Evolutionary conservation across 805 yeast species (phyloP), one percentile per base, ranked within the genome.

Genomic region (Metschnikowia kunwiensis): DNA sequence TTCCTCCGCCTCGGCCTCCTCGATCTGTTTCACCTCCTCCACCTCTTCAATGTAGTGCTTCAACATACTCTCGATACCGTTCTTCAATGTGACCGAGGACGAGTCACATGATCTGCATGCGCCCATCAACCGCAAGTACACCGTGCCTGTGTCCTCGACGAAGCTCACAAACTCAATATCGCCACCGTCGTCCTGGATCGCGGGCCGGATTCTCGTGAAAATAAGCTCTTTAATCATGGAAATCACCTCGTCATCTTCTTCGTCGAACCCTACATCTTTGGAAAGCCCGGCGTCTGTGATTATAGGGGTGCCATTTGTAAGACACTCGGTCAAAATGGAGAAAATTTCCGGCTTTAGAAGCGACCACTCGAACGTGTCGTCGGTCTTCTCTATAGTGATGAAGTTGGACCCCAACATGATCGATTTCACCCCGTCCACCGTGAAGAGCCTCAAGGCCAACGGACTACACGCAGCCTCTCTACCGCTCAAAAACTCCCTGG

Each of bases 401-500:
- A 88, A 87, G 58, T 87, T 81, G 4, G 81, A 70, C 2, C 96
- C 96, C 53, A 85, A 78, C 81, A 87, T 74, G 34, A 87, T 78
- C 1, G 87, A 73, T 28, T 71, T 71, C 24, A 87, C 75, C 4
- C 95, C 95, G 50, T 86, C 93, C 3, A 86, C 68, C 6, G 80
- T 69, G 50, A 86, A 81, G 32, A 86, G 65, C 55, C 80, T 82
- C 40, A 83, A 66, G 2, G 94, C 95, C 34, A 86, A 60, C 5
- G 94, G 95, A 4, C 91, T 81, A 29, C 75, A 68, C 5, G 68
- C 65, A 0, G 95, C 91, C 44, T 86, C 93, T 40, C 91, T 68
- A 2, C 89, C 89, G 34, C 75, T 72, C 25, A 82, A 64, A 48
- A 79, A 83, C 59, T 87, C 96, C 18, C 79, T 61, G 0, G 95